Base-by-base conservation (phyloP, 371 early-diverging fungal genomes). In the Circinella umbellata region DNA sequence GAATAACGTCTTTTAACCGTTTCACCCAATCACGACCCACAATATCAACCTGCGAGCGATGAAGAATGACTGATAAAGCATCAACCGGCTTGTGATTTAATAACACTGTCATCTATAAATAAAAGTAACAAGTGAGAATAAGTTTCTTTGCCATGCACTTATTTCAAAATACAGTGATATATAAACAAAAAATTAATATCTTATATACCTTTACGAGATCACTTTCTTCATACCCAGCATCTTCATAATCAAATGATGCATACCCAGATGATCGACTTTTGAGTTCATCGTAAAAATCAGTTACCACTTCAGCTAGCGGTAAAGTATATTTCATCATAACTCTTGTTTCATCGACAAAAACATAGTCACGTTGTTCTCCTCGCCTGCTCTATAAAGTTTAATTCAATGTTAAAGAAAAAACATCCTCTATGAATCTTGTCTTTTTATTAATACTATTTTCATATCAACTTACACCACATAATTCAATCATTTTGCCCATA, bases 211-310 rank as follows among this genome's bases (percentile, higher is more conserved):
- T 98, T 69, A 96, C 96, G 53, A 99, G 81, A 73, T 97, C 96
- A 11, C 97, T 90, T 18, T 84, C 85, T 64, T 89, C 88, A 79
- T 96, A 98, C 1, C 97, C 98, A 47, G 86, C 86, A 49, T 98
- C 98, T 76, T 98, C 98, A 78, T 98, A 98, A 79, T 97, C 98
- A 80, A 97, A 98, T 53, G 89, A 90, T 1, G 98, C 98, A 80
- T 95, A 99, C 0, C 99, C 99, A 47, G 95, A 93, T 14, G 97
- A 92, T 39, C 90, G 81, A 18, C 94, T 92, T 74, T 98, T 98
- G 47, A 99, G 85, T 72, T 92, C 90, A 78, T 98, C 96, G 78
- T 94, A 95, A 78, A 99, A 99, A 73, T 97, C 94, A 3, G 92
- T 92, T 10, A 96, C 93, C 11, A 99, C 91, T 76, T 99, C 98